Evolutionary conservation across 2,329 filamentous ascomycete genomes (phyloP).

Genomic region (Alternaria ethzedia): DNA sequence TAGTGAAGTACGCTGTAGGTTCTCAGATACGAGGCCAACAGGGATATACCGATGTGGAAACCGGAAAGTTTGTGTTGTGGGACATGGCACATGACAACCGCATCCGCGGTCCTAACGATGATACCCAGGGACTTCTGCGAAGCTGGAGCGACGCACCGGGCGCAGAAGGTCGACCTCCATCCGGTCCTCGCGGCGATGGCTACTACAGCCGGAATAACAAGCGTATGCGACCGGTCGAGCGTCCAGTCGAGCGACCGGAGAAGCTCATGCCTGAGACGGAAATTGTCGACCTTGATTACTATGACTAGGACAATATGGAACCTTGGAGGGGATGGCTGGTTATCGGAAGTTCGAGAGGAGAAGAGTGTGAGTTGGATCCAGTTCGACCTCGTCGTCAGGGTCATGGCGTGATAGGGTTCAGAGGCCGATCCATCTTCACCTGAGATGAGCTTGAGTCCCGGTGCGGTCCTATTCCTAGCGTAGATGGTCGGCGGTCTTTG

Average conservation of each 20-base stretch:
- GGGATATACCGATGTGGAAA: conserved; percentile 13
- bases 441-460: not conserved
- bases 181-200: not conserved
- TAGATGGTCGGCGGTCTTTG: fast-evolving
- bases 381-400: not conserved
- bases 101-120: conserved; percentile 13
- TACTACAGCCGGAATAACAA: not conserved
- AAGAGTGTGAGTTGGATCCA: not conserved
- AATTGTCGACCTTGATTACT: not conserved
- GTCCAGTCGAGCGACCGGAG: not conserved
- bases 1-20: conserved; percentile 28
- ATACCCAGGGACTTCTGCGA: conserved; percentile 11
- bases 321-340: not conserved
- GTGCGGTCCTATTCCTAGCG: not conserved
- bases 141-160: conserved; percentile 1
- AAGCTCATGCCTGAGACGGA: not conserved
- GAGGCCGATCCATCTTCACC: not conserved
- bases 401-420: not conserved
- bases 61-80: conserved; percentile 13
- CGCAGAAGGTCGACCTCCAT: not conserved
- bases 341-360: not conserved
- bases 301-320: not conserved
- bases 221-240: not conserved
- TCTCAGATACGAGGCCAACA: conserved; percentile 24
- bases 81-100: not conserved